Base-by-base conservation (phyloP, 129 eudicot species). In the carrot (Daucus carota) region DNA sequence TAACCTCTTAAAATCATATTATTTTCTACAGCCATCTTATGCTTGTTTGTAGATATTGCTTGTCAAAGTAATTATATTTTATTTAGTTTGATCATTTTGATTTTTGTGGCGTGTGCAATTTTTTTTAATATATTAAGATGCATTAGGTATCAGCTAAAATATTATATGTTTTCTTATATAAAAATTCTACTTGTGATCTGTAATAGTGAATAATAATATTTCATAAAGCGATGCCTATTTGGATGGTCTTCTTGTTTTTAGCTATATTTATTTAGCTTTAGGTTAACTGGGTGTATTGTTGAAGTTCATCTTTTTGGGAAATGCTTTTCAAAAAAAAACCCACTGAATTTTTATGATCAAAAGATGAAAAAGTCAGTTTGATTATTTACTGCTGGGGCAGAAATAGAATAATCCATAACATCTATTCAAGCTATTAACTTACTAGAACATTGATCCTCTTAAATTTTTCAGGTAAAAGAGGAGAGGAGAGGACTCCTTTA, bases 401-500 rank as follows among this genome's bases (percentile, higher is more conserved):
- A 8, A 16, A 18, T 47, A 5, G 59, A 50, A 50, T 50, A 50
- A 50, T 50, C 9, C 22, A 17, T 50, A 54, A n/a, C 5, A 54
- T n/a, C 14, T n/a, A 1, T 54, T n/a, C 22, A 40, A 70, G 46
- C 15, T 40, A n/a, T 38, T 70, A 12, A 41, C 28, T 70, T 2
- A 12, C 8, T 44, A 12, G 60, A 28, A 52, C 62, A 26, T 6
- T 18, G 18, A 1, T 32, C 32, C 24, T 11, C n/a, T 43, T 24
- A 34, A 8, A 18, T 45, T 76, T n/a, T 78, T 20, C 90, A 93
- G 98, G 93, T 70, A 86, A 84, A 36, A 84, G 86, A 79, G 97
- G 98, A 62, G 97, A 89, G 47, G 89, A 85, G 29, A 85, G 87
- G 83, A 80, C 78, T 33, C 88, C 92, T 9, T 75, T 93, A 42